Evolutionary conservation across 1,284 basidiomycete genomes (phyloP).

Genomic region (Puccinia horiana): DNA sequence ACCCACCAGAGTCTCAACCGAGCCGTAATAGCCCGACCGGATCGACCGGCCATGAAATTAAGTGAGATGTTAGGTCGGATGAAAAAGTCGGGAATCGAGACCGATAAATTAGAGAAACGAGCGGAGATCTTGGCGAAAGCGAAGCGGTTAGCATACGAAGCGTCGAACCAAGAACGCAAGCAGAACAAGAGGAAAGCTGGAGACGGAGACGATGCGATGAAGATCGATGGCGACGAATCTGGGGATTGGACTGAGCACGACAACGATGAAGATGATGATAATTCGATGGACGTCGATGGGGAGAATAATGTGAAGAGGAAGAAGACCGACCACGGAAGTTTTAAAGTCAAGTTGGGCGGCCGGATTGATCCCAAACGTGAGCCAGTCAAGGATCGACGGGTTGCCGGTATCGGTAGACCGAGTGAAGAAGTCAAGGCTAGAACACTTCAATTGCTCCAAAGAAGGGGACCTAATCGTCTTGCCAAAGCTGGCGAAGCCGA

Average conservation of each 20-base stretch:
- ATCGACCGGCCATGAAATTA: slow-evolving; percentile 64
- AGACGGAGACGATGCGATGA: slow-evolving; percentile 58
- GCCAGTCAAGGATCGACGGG: slow-evolving; percentile 71
- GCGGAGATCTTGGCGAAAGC: slow-evolving; percentile 80
- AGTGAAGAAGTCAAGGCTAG: slow-evolving; percentile 77
- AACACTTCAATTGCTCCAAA: slow-evolving; percentile 77
- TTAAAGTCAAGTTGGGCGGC: slow-evolving; percentile 66
- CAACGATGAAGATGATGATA: slow-evolving; percentile 60
- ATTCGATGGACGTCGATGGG: slow-evolving; percentile 54
- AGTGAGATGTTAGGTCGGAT: slow-evolving; percentile 78
- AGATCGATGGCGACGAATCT: slow-evolving; percentile 59
- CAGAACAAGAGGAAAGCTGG: slow-evolving; percentile 67
- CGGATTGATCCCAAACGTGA: slow-evolving; percentile 62
- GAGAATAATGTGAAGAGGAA: slow-evolving; percentile 61
- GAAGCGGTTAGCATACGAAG: slow-evolving; percentile 63
- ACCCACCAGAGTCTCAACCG: slow-evolving; percentile 73
- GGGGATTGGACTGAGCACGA: slow-evolving; percentile 58
- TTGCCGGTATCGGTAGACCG: slow-evolving; percentile 75
- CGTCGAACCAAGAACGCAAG: slow-evolving; percentile 58
- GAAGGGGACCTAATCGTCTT: slow-evolving; percentile 78
- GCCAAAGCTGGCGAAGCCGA: slow-evolving; percentile 88
- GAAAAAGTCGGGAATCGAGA: slow-evolving; percentile 84
- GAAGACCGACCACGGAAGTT: slow-evolving; percentile 49
- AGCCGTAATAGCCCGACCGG: slow-evolving; percentile 56
- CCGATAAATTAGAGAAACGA: slow-evolving; percentile 80